These are phyloP conservation scores for Ganoderma lingzhi DNA, from an alignment of 1,284 basidiomycete species.

Conservation along the genomic window DNA sequence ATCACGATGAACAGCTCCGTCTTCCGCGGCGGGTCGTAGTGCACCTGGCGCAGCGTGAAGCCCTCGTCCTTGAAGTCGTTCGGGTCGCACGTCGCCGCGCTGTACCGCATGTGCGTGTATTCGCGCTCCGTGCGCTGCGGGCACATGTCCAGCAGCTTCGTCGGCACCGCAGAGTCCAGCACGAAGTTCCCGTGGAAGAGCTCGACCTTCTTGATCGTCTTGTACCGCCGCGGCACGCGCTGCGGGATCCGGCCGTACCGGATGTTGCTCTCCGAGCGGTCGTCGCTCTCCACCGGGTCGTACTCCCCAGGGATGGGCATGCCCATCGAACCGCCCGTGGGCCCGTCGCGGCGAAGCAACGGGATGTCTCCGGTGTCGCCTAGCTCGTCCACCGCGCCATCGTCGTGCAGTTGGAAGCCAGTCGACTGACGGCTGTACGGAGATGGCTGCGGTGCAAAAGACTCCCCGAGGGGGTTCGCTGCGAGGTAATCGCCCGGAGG, in stretches of 20 bases:
- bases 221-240: conserved; percentile 85
- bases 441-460: conserved; percentile 36
- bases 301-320: conserved; percentile 54
- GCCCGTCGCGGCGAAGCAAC: conserved; percentile 57
- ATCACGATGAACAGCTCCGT: conserved; percentile 86
- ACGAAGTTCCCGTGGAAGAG: conserved; percentile 94
- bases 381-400: conserved; percentile 46
- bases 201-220: conserved; percentile 91
- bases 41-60: conserved; percentile 83
- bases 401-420: conserved; percentile 48
- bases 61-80: conserved; percentile 85
- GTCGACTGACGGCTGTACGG: conserved; percentile 22
- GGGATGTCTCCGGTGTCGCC: conserved; percentile 71
- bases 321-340: conserved; percentile 28
- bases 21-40: conserved; percentile 86
- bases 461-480: conserved; percentile 31
- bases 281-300: conserved; percentile 49
- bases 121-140: conserved; percentile 82
- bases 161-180: conserved; percentile 86
- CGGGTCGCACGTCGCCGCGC: conserved; percentile 93
- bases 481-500: conserved; percentile 28
- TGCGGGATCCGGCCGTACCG: conserved; percentile 89
- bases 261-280: conserved; percentile 60
- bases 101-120: conserved; percentile 95
- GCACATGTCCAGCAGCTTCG: conserved; percentile 86